Base-by-base conservation (phyloP, 2,329 filamentous ascomycete species). In the Paecilomyces variotii region DNA sequence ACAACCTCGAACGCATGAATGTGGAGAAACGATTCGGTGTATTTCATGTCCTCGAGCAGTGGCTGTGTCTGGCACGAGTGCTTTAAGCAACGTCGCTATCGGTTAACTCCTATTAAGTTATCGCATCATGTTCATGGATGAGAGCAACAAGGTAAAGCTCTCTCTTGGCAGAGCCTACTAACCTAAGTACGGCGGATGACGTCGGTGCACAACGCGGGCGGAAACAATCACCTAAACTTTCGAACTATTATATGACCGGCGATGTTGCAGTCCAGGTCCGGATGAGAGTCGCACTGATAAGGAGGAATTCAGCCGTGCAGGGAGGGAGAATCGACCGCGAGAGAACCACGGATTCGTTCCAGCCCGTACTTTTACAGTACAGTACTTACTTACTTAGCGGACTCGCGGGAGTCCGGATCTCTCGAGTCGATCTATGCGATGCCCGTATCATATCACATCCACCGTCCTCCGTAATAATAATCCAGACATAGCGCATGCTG, bases 1-100 rank as follows among this genome's bases (percentile, higher is more conserved):
- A 61, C 56, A 59, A 57, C 39, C 59, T 61, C 53, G 54, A 32
- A 24, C 53, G 53, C 59, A 61, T 61, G 52, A 34, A 50, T 51
- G 30, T 30, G 26, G 53, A 54, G 53, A n/a, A 45, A 45, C 12
- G n/a, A 19, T 19, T n/a, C 14, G 35, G 7, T 32, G 12, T 45
- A 45, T 45, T 45, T 45, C 35, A 45, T 45, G 35, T 19, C 14
- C 12, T n/a, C 35, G 35, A 39, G 35, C 35, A 45, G 35, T 45
- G 35, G 35, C 35, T 45, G 35, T 45, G 35, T 45, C 14, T 10
- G n/a, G 35, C 14, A 11, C 1, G 12, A 39, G 11, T 19, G 14
- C 19, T 19, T 19, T 19, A 19, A 19, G 19, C 19, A 19, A 19
- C 1, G 19, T 19, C 19, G 19, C 19, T 19, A 19, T 19, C 19